These are phyloP conservation scores for Fraxinus anomala DNA, from an alignment of 257 asterid genomes.

Conservation along the genomic window DNA sequence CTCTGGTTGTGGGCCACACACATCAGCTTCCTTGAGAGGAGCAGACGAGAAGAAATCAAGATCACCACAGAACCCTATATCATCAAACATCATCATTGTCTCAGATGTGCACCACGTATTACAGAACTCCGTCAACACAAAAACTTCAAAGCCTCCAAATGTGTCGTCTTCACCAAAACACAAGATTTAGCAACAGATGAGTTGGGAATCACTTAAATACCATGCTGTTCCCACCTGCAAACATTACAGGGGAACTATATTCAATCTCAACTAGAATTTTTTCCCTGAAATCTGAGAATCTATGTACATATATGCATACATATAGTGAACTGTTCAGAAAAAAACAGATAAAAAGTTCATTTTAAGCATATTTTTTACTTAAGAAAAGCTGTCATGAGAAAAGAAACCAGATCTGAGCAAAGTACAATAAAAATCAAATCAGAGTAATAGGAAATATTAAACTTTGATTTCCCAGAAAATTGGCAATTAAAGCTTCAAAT, in stretches of 20 bases:
- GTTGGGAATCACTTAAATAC: neutral
- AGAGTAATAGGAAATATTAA: neutral
- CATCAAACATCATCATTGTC: conserved; percentile 60
- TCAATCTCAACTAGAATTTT: conserved; percentile 15
- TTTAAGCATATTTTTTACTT: conserved; percentile 29
- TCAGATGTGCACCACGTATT: neutral
- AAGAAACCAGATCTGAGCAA: conserved; percentile 34
- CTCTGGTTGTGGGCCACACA: conserved; percentile 33
- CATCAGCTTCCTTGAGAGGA: conserved; percentile 42
- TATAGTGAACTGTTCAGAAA: neutral
- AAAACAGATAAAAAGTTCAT: neutral
- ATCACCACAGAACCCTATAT: conserved; percentile 53
- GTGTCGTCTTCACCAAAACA: neutral
- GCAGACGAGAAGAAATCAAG: conserved; percentile 54
- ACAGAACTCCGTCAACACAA: neutral
- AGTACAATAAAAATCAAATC: conserved; percentile 10
- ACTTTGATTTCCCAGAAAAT: conserved; percentile 21
- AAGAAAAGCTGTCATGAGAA: conserved; percentile 24
- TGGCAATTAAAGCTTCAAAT: conserved; percentile 9
- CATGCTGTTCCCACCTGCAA: conserved; percentile 26
- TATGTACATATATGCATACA: neutral
- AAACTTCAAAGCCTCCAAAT: conserved; percentile 12
- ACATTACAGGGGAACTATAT: neutral
- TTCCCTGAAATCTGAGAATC: neutral
- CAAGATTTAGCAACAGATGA: neutral